Conservation (phyloP, 352 stramenopile genomes). For the Peronospora tabacina region DNA sequence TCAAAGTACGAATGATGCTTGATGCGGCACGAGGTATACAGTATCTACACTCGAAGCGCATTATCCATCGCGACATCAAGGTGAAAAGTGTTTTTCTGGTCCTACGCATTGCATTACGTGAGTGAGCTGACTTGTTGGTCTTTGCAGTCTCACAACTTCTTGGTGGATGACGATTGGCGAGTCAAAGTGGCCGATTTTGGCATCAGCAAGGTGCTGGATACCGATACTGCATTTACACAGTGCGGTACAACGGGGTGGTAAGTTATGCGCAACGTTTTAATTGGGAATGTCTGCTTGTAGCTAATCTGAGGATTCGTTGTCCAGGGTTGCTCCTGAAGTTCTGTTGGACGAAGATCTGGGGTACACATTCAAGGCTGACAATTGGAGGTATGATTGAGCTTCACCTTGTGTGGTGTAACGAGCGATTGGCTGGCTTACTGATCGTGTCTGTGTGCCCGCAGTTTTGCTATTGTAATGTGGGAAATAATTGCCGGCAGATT, state of each 20-base stretch:
- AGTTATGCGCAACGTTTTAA: conserved; percentile 4
- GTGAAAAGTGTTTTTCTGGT: conserved; percentile 21
- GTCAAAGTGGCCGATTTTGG: conserved; percentile 87
- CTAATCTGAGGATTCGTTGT: conserved; percentile 2
- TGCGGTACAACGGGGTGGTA: conserved; percentile 84
- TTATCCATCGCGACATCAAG: conserved; percentile 89
- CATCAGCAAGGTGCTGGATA: conserved; percentile 86
- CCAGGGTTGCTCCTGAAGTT: conserved; percentile 83
- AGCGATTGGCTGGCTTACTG: background rate
- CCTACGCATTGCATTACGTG: background rate
- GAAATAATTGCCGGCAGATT: conserved; percentile 80
- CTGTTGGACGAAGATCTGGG: conserved; percentile 82
- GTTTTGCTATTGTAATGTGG: conserved; percentile 88
- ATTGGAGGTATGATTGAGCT: conserved; percentile 59
- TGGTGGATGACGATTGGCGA: conserved; percentile 85
- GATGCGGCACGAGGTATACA: conserved; percentile 83
- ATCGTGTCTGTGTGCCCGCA: conserved; percentile 13
- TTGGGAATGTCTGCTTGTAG: background rate
- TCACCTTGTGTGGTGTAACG: background rate
- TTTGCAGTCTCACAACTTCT: conserved; percentile 80
- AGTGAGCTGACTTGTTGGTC: conserved; percentile 1
- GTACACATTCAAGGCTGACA: conserved; percentile 87
- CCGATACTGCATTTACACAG: conserved; percentile 79
- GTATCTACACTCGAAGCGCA: conserved; percentile 81
- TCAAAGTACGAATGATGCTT: conserved; percentile 88